Evolutionary conservation across 2,329 filamentous ascomycete species (phyloP).

Genomic region (Penicillium sp.): DNA sequence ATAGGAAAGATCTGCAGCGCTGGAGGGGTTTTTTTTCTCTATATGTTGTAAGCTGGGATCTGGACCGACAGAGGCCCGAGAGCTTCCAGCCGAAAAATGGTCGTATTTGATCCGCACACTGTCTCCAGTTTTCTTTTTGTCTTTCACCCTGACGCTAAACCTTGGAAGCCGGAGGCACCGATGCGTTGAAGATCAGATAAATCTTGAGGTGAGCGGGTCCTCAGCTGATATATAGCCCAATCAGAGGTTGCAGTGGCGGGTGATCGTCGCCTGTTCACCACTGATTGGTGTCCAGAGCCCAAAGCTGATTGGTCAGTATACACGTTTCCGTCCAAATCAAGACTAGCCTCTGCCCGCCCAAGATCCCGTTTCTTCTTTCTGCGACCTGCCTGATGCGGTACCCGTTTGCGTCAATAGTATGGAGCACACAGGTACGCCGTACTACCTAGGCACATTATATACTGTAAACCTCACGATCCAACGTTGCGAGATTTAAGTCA

Average conservation of each 20-base stretch:
- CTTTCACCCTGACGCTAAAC: not conserved
- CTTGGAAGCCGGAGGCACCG: not conserved
- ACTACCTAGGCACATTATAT: too few relatives aligned
- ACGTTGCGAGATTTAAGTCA: not conserved
- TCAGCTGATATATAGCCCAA: not conserved
- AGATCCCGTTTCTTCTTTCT: not conserved
- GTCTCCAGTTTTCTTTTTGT: not conserved
- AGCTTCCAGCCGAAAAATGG: not conserved
- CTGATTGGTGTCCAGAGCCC: too few relatives aligned
- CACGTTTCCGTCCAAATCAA: not conserved
- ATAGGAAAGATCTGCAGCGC: not conserved
- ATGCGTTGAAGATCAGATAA: constrained; percentile 10
- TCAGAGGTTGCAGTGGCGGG: not conserved
- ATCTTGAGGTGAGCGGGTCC: not conserved
- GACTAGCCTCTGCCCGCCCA: constrained; percentile 1
- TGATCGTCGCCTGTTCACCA: not conserved
- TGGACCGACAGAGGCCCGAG: not conserved
- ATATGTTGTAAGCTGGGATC: not conserved
- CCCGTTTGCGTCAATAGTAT: constrained; percentile 4
- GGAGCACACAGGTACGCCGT: not conserved
- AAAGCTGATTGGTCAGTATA: not conserved
- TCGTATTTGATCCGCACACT: not conserved
- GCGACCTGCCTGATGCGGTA: not conserved
- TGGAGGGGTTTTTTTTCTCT: not conserved
- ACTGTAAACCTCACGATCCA: not conserved